These are phyloP conservation scores for Phialocephala subalpina DNA, from an alignment of 2,329 filamentous ascomycete species.

Conservation along the genomic window DNA sequence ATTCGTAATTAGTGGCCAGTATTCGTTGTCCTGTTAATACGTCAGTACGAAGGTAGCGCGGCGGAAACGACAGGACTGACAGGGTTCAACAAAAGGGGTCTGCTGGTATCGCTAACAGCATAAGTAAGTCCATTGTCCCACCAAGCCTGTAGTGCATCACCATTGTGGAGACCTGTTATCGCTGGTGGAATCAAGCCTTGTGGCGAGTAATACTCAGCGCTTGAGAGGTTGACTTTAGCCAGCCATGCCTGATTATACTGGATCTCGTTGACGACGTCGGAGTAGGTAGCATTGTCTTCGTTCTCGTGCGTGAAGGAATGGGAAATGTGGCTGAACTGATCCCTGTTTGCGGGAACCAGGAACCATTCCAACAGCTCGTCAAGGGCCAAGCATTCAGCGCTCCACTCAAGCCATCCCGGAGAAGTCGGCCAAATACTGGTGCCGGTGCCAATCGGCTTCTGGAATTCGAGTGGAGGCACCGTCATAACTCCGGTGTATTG, in stretches of 20 bases:
- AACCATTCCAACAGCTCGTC: slow-evolving; percentile 63
- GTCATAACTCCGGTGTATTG: no score
- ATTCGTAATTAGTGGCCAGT: slow-evolving; percentile 63
- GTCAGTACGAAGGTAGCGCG: background rate
- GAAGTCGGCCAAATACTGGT: slow-evolving; percentile 54
- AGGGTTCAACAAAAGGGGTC: slow-evolving; percentile 58
- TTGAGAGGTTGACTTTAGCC: slow-evolving; percentile 58
- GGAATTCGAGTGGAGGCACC: slow-evolving; percentile 53
- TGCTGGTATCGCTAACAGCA: slow-evolving; percentile 69
- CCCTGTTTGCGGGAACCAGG: slow-evolving; percentile 53
- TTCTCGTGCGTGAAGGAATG: slow-evolving; percentile 69
- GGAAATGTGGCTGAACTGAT: slow-evolving; percentile 63
- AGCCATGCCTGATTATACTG: slow-evolving; percentile 67
- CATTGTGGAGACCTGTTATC: slow-evolving; percentile 71
- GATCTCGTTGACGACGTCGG: slow-evolving; percentile 63
- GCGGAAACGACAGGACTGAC: slow-evolving; percentile 46
- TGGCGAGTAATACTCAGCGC: slow-evolving; percentile 54
- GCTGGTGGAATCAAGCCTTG: slow-evolving; percentile 67
- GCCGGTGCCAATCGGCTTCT: slow-evolving; percentile 57
- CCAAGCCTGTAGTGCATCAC: slow-evolving; percentile 66
- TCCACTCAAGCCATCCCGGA: slow-evolving; percentile 31
- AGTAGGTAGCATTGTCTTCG: slow-evolving; percentile 66
- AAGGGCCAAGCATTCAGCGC: slow-evolving; percentile 51
- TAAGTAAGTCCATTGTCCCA: slow-evolving; percentile 63
- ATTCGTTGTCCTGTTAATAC: slow-evolving; percentile 41